Evolutionary conservation across 2,329 filamentous ascomycete genomes (phyloP).

Genomic region (Fusarium sp.): DNA sequence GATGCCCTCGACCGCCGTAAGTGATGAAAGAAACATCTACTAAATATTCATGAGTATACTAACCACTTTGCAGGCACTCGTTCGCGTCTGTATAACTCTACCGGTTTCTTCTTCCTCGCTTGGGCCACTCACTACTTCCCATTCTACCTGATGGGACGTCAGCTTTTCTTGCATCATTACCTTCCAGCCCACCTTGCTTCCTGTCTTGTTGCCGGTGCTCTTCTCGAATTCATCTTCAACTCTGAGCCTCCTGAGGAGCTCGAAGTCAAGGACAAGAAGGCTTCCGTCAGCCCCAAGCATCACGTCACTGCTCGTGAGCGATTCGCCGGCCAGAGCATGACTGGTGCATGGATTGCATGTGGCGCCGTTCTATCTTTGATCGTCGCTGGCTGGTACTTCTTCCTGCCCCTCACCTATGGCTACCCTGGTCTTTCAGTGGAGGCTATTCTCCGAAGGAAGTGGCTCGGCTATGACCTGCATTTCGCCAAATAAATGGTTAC

Average conservation of each 20-base stretch:
- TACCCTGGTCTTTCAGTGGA: slow-evolving; percentile 88
- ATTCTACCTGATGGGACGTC: slow-evolving; percentile 98
- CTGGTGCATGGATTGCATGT: slow-evolving; percentile 84
- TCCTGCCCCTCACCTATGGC: slow-evolving; percentile 95
- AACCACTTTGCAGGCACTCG: slow-evolving; percentile 77
- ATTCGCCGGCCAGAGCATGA: slow-evolving; percentile 82
- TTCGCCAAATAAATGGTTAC: slow-evolving; percentile 86
- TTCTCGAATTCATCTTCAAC: slow-evolving; percentile 97
- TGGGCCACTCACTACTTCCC: slow-evolving; percentile 98
- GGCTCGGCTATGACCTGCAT: slow-evolving; percentile 97
- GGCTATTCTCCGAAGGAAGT: slow-evolving; percentile 87
- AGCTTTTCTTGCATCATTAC: slow-evolving; percentile 98
- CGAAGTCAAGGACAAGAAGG: slow-evolving; percentile 64
- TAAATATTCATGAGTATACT: slow-evolving; percentile 39
- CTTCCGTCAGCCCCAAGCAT: slow-evolving; percentile 62
- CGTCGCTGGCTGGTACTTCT: slow-evolving; percentile 89
- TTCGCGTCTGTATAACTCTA: slow-evolving; percentile 96
- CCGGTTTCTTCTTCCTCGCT: slow-evolving; percentile 98
- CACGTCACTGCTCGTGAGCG: slow-evolving; percentile 86
- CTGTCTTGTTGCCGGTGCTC: slow-evolving; percentile 87
- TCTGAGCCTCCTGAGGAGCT: slow-evolving; percentile 80
- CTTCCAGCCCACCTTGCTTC: slow-evolving; percentile 95
- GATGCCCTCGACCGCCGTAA: slow-evolving; percentile 94
- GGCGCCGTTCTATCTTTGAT: slow-evolving; percentile 77
- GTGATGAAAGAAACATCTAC: slow-evolving; percentile 57